Base-by-base conservation (phyloP, 2,329 filamentous ascomycete species). In the Hypomyces rosellus region DNA sequence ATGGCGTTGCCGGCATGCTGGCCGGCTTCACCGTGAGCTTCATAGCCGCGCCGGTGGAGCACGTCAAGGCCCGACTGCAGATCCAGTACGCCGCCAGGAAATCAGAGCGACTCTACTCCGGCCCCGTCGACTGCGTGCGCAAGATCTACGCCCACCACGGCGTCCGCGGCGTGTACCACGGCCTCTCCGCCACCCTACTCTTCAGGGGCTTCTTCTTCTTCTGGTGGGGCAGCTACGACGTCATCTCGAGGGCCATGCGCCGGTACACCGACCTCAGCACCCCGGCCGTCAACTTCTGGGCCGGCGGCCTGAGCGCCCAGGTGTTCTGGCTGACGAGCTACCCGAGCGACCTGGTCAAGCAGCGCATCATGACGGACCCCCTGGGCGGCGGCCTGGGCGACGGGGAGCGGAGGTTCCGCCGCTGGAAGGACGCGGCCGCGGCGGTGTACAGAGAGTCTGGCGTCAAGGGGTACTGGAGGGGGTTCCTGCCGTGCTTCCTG, bases 221-320 rank as follows among this genome's bases (percentile, higher is more conserved):
- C 74, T 97, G 91, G 91, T 99, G 93, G 93, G 84, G 85, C n/a
- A 87, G 84, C 53, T 99, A 99, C 73, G 92, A 96, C 62, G 60
- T 96, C 30, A 78, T 97, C 59, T 88, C 88, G 5, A 76, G 81
- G 18, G 71, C 77, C 52, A 73, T 97, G 63, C 74, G 80, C 49
- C 69, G 80, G 15, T 74, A 82, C 60, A 96, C 91, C 2, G 69
- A 60, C 12, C 72, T 96, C 48, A 86, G 86, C 48, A 81, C 82
- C 0, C 89, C 93, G 0, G 84, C 84, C 1, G 77, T 97, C 63
- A 97, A 97, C 66, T 99, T 99, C 73, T 97, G 92, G 92, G 92
- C 93, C 0, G 93, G 93, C 3, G 93, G 93, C 0, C 72, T 97
- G 46, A 91, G 86, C 44, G 93, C 93, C 0, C 93, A 99, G 74